A percentile compares a stretch with the other conserved stretches of the same genome.
phyloP scores from a whole-genome alignment of 371 early-diverging fungal species.

The Saksenaea vasiformis region DNA sequence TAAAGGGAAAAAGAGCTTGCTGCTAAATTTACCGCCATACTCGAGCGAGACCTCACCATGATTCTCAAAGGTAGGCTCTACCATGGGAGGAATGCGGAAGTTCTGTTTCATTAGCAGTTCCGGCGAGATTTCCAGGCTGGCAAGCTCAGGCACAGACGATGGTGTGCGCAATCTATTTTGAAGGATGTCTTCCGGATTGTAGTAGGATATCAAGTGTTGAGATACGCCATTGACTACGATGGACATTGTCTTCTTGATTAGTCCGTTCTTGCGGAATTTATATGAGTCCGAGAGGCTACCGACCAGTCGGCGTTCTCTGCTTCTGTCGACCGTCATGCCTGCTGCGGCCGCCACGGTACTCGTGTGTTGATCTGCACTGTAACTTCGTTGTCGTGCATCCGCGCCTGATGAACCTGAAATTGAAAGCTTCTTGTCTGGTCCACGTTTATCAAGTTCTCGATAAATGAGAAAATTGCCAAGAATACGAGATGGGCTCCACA shows the following conservation, averaged over 20 bases:
- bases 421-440: conserved; percentile 35
- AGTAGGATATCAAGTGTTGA: conserved; percentile 88
- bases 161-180: conserved; percentile 60
- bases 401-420: conserved; percentile 19
- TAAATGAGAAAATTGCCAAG: conserved; percentile 67
- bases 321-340: conserved; percentile 28
- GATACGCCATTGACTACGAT: conserved; percentile 75
- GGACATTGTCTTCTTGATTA: conserved; percentile 89
- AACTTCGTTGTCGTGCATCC: conserved; percentile 32
- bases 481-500: conserved; percentile 77
- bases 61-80: conserved; percentile 46
- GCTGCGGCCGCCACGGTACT: conserved; percentile 14
- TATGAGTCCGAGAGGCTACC: conserved; percentile 67
- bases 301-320: conserved; percentile 56
- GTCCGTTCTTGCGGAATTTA: conserved; percentile 78
- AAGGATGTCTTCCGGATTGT: conserved; percentile 74
- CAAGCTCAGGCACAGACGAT: conserved; percentile 59
- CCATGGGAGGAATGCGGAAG: conserved; percentile 61
- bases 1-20: background rate
- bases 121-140: conserved; percentile 59
- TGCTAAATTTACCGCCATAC: conserved; percentile 6
- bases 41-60: conserved; percentile 4
- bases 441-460: conserved; percentile 58
- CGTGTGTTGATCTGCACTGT: conserved; percentile 36
- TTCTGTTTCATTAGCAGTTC: conserved; percentile 63